Evolutionary conservation across 495 filamentous ascomycete species (phyloP).

Genomic region (Jackrogersella minutella): DNA sequence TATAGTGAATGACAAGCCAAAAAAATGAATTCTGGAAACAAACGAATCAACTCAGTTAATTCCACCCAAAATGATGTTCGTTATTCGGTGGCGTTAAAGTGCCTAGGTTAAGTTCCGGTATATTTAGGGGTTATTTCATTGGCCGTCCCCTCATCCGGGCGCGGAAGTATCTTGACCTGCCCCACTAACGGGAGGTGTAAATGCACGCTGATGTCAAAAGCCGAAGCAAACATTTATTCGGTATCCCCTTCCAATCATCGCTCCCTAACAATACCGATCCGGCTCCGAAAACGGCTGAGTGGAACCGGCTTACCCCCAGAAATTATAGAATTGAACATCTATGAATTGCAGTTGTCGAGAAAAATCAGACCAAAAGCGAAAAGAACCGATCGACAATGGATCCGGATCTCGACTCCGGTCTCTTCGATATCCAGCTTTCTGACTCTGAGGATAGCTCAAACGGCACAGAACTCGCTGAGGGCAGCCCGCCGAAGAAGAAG

Average conservation of each 20-base stretch:
- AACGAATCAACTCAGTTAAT: background rate
- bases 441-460: slow-evolving; percentile 43
- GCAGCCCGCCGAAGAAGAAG: slow-evolving; percentile 10
- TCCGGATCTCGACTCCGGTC: slow-evolving; percentile 43
- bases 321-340: background rate
- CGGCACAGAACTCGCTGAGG: slow-evolving; percentile 15
- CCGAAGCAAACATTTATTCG: slow-evolving; percentile 19
- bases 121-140: slow-evolving; percentile 1
- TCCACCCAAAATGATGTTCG: background rate
- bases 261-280: background rate
- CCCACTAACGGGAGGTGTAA: slow-evolving; percentile 20
- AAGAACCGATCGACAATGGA: slow-evolving; percentile 14
- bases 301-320: background rate
- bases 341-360: too few species aligned
- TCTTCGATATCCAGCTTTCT: slow-evolving; percentile 52
- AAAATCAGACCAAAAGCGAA: background rate
- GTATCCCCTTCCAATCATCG: slow-evolving; percentile 2
- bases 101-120: background rate
- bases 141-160: slow-evolving; percentile 28
- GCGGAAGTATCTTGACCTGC: slow-evolving; percentile 6
- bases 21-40: background rate
- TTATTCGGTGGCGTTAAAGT: background rate
- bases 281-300: background rate
- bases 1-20: background rate
- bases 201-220: slow-evolving; percentile 39